Evolutionary conservation across 2,329 filamentous ascomycete species (phyloP), one percentile per base, ranked within the genome.

Genomic region (Metarhizium brunneum): DNA sequence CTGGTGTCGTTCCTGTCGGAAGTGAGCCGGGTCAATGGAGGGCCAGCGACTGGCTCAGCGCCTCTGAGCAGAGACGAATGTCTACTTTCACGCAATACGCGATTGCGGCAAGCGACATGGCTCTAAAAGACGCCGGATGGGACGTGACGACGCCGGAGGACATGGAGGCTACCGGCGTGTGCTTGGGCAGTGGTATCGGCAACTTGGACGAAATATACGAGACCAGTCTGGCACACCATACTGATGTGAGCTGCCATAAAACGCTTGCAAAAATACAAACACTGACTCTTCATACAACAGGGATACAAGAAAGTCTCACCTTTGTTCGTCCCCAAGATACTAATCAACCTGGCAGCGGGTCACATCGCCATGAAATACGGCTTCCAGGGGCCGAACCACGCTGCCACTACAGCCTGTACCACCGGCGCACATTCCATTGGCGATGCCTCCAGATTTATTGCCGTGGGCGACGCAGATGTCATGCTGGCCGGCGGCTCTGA

Each of bases 401-500:
- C 92, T 2, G 90, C 84, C 43, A 95, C 92, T 0, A 99, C 94
- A 13, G 94, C 94, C 56, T 99, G 94, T 69, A 97, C 94, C 0
- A 99, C 94, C 0, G 94, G 94, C 11, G 90, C 92, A 1, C 94
- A 99, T 73, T 91, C 92, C 1, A 86, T 99, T 52, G 94, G 92
- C 18, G 94, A 99, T 69, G 94, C 94, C 6, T 86, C 88, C n/a
- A 84, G 92, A 18, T 90, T 96, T 68, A 92, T 99, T 59, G 83
- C 87, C n/a, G 86, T 85, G 65, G 92, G 91, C 6, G 92, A 97
- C 68, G 92, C 92, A 49, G 82, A 96, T 69, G 87, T 97, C 54
- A 97, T 99, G 91, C 74, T 99, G 8, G 91, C 94, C n/a, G 94
- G 94, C 47, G 92, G 92, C 32, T 84, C 92, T 8, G 94, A 99